A percentile compares a stretch with the other conserved stretches of the same genome.
phyloP scores from a whole-genome alignment of 495 filamentous ascomycete species.

The Hyaloscypha bicolor region DNA sequence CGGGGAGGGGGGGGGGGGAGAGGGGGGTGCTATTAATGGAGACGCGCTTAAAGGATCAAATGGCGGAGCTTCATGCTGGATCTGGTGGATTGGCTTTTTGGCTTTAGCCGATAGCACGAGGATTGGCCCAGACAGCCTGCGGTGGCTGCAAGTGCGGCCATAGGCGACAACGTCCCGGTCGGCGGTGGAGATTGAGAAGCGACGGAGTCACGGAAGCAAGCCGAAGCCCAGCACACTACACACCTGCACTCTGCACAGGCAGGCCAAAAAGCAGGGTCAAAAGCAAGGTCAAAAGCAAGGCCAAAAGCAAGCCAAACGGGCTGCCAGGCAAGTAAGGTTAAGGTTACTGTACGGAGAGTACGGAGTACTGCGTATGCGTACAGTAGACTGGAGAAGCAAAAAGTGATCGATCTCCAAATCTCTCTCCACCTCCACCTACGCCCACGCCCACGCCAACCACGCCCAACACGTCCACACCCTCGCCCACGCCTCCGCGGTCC shows the following conservation, averaged over 20 bases:
- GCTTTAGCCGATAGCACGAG: not conserved
- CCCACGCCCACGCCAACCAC: too few species aligned
- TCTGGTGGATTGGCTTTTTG: not conserved
- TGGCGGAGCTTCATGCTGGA: not conserved
- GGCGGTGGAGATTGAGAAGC: not conserved
- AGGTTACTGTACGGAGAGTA: too few species aligned
- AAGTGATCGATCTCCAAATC: not conserved
- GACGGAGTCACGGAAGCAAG: not conserved
- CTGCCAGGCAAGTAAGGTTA: too few species aligned
- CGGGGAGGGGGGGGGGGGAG: too few species aligned
- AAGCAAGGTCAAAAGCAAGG: too few species aligned
- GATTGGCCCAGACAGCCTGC: not conserved
- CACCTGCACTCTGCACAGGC: not conserved
- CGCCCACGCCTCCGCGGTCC: not conserved
- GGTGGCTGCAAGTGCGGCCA: not conserved
- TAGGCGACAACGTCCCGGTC: not conserved
- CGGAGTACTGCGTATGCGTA: too few species aligned
- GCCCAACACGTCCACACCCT: too few species aligned
- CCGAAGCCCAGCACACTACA: not conserved
- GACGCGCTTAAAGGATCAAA: conserved; percentile 1
- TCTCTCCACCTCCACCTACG: not conserved
- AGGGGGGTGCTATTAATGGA: not conserved
- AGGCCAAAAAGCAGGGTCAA: not conserved
- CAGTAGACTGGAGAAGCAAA: not conserved
- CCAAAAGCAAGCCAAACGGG: too few species aligned